These are phyloP conservation scores for Arthrinium phaeospermum DNA, from an alignment of 2,329 filamentous ascomycete species.

Conservation along the genomic window DNA sequence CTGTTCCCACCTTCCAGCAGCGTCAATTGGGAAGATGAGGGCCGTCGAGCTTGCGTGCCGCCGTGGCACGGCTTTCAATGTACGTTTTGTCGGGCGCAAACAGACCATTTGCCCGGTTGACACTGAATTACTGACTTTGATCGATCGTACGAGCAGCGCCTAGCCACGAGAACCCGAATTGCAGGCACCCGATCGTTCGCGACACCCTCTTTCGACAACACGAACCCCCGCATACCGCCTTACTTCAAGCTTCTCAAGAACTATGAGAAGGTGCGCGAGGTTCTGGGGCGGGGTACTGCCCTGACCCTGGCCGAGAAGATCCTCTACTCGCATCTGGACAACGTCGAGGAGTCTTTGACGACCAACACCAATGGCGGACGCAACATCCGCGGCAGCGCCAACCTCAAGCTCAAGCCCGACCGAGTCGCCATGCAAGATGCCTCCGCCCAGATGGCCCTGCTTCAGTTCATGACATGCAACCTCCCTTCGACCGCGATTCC, in stretches of 20 bases:
- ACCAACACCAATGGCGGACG: constrained; percentile 82
- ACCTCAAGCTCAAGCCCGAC: constrained; percentile 96
- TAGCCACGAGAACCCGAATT: constrained; percentile 32
- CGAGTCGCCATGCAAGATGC: constrained; percentile 99
- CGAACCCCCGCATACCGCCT: constrained; percentile 64
- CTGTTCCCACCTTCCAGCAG: not conserved
- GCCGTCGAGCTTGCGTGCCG: constrained; percentile 39
- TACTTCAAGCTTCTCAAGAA: constrained; percentile 57
- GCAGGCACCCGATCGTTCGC: constrained; percentile 37
- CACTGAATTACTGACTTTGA: not conserved
- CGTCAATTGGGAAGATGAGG: constrained; percentile 38
- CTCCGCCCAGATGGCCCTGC: constrained; percentile 94
- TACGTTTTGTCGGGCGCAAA: constrained; percentile 26
- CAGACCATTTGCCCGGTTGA: not conserved
- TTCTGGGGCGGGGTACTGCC: constrained; percentile 32
- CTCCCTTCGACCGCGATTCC: constrained; percentile 89
- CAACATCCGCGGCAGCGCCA: constrained; percentile 84
- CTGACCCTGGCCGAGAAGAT: constrained; percentile 98
- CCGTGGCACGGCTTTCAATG: constrained; percentile 37
- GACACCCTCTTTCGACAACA: constrained; percentile 39
- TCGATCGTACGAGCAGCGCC: constrained; percentile 29
- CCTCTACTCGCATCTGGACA: constrained; percentile 92
- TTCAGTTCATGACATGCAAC: constrained; percentile 98
- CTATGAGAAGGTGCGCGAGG: constrained; percentile 25
- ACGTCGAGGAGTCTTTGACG: constrained; percentile 85